Conservation (phyloP, 805 yeast genomes). For the Debaryomyces maramus region DNA sequence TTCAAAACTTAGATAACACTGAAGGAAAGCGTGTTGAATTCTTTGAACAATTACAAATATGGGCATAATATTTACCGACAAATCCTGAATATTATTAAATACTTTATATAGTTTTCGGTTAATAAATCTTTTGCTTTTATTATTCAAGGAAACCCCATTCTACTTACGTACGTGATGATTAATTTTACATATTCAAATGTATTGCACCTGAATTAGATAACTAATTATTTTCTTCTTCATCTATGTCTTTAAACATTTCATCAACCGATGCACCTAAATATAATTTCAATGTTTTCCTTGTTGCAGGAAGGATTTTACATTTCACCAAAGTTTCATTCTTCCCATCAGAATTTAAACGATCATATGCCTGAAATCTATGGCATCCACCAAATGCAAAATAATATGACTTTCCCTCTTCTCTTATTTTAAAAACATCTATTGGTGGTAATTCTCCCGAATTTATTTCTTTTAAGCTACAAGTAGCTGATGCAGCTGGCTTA, state of each 20-base stretch:
- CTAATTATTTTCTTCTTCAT: slow-evolving; percentile 4
- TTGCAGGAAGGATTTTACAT: slow-evolving; percentile 74
- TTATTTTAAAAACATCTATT: slow-evolving; percentile 69
- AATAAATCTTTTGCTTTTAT: no score
- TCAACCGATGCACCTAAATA: slow-evolving; percentile 74
- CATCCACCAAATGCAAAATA: slow-evolving; percentile 92
- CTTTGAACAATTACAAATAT: slow-evolving; percentile 71
- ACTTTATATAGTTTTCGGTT: no score
- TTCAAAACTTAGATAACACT: slow-evolving; percentile 35
- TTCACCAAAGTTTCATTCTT: slow-evolving; percentile 49
- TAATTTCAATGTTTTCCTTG: slow-evolving; percentile 61
- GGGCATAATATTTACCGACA: slow-evolving; percentile 41
- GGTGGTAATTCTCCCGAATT: slow-evolving; percentile 74
- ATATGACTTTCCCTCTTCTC: slow-evolving; percentile 58
- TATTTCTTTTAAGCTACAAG: slow-evolving; percentile 53
- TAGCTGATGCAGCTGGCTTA: slow-evolving; percentile 59
- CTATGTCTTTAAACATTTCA: slow-evolving; percentile 35
- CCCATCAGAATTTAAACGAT: slow-evolving; percentile 43
- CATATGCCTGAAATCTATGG: slow-evolving; percentile 87
- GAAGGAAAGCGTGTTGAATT: slow-evolving; percentile 57
- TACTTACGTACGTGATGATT: no score
- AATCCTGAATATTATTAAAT: not conserved
- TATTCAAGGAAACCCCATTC: no score
- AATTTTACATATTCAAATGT: no score
- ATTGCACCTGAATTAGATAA: no score